Conservation (phyloP, 306 rosid genomes). For the Biancaea sappan region DNA sequence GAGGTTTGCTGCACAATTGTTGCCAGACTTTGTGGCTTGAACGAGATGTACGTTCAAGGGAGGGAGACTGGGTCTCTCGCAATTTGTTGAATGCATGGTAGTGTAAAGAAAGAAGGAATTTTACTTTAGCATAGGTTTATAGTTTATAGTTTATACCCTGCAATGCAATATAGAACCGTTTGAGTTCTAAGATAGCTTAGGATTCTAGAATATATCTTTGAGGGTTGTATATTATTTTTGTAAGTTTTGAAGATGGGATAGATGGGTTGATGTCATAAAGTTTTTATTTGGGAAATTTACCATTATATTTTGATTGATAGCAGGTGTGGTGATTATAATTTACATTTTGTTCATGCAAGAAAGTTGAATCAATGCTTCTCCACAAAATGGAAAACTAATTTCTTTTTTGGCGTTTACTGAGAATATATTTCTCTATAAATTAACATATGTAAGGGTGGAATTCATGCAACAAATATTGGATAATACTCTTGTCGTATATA, state of each 20-base stretch:
- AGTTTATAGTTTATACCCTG: slow-evolving; percentile 81
- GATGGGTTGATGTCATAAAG: slow-evolving; percentile 78
- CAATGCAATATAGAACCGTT: slow-evolving; percentile 68
- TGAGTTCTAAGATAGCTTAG: slow-evolving; percentile 72
- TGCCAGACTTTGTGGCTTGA: slow-evolving; percentile 89
- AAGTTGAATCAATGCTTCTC: slow-evolving; percentile 4
- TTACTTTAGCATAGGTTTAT: slow-evolving; percentile 82
- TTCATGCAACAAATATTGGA: too few relatives aligned
- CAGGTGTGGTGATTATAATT: slow-evolving; percentile 30
- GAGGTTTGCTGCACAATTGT: slow-evolving; percentile 89
- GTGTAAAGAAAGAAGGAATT: slow-evolving; percentile 81
- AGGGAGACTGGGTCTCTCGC: slow-evolving; percentile 35
- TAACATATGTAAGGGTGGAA: too few relatives aligned
- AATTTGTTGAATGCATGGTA: slow-evolving; percentile 62
- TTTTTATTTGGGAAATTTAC: slow-evolving; percentile 60
- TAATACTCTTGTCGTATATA: too few relatives aligned
- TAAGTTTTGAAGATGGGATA: slow-evolving; percentile 67
- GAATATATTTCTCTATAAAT: too few relatives aligned
- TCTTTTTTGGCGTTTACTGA: too few relatives aligned
- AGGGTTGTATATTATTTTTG: slow-evolving; percentile 97
- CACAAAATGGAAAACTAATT: too few relatives aligned
- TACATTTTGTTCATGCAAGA: slow-evolving; percentile 27
- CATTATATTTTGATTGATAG: slow-evolving; percentile 60
- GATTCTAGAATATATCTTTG: slow-evolving; percentile 81
- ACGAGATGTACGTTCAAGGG: slow-evolving; percentile 28